Base-by-base conservation (phyloP, 2,329 filamentous ascomycete species). In the Phyllosticta ampelicida region DNA sequence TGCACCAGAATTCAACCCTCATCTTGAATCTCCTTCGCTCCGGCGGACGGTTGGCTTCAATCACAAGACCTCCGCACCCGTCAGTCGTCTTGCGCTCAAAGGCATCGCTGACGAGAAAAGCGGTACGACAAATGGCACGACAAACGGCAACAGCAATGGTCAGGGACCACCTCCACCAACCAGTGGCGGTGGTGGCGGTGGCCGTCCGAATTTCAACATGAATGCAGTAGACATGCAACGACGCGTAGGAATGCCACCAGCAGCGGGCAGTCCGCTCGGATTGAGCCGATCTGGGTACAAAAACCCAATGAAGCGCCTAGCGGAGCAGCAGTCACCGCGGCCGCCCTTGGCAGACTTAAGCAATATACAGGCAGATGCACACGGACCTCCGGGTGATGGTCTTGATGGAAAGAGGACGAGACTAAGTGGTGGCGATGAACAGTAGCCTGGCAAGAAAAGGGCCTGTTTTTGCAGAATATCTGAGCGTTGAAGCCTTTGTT, bases 1-100 rank as follows among this genome's bases (percentile, higher is more conserved):
- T 13, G 60, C 69, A 26, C 61, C 63, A 18, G 72, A 72, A 0
- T 79, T 79, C 68, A 77, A 79, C 51, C 76, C 76, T 4, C 72
- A 78, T 56, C 73, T 68, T 11, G 76, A 78, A 54, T 77, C 73
- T 61, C 90, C 91, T 0, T 94, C 90, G 0, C 90, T 96, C 67
- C 83, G 89, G 61, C 91, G 92, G 68, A 96, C 92, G 0, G 87
- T 87, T 0, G 91, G 91, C 2, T 81, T 96, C 48, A 90, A 96
- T 66, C 89, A 95, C 67, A 84, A 75, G 20, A 86, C 83, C 55
- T 91, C 87, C 4, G 85, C 86, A 55, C 89, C 90, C 0, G 74
- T 96, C 52, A 58, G 19, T 8, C 48, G 26, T 10, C 13, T 44
- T 62, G 62, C 9, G 63, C 62, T 62, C 8, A 10, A 21, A 2